These are phyloP conservation scores for Zygosaccharomyces lentus DNA, from an alignment of 805 yeast species.

Conservation along the genomic window DNA sequence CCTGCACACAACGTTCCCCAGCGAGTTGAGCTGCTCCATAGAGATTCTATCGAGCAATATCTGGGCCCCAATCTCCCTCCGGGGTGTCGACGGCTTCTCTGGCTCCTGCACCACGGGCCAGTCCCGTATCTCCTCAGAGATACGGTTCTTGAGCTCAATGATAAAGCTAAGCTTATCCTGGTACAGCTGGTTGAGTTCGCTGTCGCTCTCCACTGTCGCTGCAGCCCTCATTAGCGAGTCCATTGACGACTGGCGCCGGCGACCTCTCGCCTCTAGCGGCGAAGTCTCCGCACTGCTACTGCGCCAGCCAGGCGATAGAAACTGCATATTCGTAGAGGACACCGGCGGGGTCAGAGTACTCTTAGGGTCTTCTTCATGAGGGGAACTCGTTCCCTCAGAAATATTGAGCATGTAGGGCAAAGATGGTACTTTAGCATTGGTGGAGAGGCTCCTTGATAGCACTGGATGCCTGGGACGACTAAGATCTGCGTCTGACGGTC, in stretches of 20 bases:
- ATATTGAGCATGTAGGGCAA: slow-evolving; percentile 13
- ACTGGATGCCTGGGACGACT: slow-evolving; percentile 7
- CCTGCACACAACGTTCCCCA: slow-evolving; percentile 6
- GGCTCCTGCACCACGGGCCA: slow-evolving; percentile 16
- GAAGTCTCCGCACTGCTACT: slow-evolving; percentile 5
- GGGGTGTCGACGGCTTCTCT: slow-evolving; percentile 1
- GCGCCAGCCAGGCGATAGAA: slow-evolving; percentile 10
- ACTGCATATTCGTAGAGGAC: slow-evolving; percentile 9
- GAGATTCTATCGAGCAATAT: slow-evolving; percentile 9
- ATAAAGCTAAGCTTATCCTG: slow-evolving; percentile 17
- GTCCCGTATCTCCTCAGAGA: slow-evolving; percentile 11
- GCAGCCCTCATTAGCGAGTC: slow-evolving; percentile 28
- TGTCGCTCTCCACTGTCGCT: slow-evolving; percentile 13
- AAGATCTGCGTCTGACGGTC: neutral
- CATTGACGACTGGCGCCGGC: slow-evolving; percentile 17
- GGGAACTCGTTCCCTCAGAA: slow-evolving; percentile 1
- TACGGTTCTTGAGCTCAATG: slow-evolving; percentile 14
- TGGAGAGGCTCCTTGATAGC: slow-evolving; percentile 8
- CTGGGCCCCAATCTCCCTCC: neutral
- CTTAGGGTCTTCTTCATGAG: slow-evolving; percentile 4
- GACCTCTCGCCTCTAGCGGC: slow-evolving; percentile 4
- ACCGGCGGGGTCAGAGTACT: slow-evolving; percentile 11
- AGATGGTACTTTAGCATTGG: slow-evolving; percentile 8
- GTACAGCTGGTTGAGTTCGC: slow-evolving; percentile 11
- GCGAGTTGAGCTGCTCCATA: slow-evolving; percentile 9